phyloP scores from a whole-genome alignment of 2,329 filamentous ascomycete genomes.

The Microdochium bolleyi region DNA sequence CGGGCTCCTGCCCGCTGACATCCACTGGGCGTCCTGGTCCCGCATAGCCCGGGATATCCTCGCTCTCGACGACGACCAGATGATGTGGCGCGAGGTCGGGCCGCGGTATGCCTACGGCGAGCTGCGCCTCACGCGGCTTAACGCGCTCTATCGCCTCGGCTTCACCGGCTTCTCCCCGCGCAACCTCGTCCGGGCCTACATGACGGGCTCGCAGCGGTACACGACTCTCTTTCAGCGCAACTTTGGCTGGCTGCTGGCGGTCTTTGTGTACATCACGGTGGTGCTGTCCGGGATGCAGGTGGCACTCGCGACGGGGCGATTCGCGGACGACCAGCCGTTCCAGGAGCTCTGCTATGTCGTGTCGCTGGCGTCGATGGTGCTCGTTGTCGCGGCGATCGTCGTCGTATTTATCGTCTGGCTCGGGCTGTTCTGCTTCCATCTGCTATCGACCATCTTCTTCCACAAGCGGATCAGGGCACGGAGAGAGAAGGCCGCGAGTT shows the following conservation, averaged over 20 bases:
- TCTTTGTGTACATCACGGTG: conserved; percentile 25
- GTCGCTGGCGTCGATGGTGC: conserved; percentile 11
- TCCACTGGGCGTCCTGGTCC: conserved; percentile 22
- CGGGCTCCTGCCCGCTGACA: conserved; percentile 16
- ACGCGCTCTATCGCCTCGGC: conserved; percentile 25
- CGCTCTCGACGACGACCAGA: conserved; percentile 11
- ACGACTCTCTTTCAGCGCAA: conserved; percentile 24
- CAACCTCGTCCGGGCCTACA: conserved; percentile 17
- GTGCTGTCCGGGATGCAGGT: conserved; percentile 28
- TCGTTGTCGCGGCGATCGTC: conserved; percentile 5
- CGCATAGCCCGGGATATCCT: conserved; percentile 17
- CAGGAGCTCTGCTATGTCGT: conserved; percentile 13
- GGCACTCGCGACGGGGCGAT: conserved; percentile 14
- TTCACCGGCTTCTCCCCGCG: conserved; percentile 12
- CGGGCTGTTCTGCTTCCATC: conserved; percentile 13
- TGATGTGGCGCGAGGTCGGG: conserved; percentile 18
- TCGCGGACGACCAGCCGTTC: conserved; percentile 8
- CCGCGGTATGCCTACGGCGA: conserved; percentile 33
- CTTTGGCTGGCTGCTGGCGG: conserved; percentile 20
- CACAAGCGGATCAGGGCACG: not conserved
- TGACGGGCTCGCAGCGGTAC: conserved; percentile 22
- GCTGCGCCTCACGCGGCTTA: conserved; percentile 31
- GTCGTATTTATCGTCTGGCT: conserved; percentile 10
- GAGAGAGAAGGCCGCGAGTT: no score
- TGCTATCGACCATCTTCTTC: conserved; percentile 8